These are phyloP conservation scores for Corylus avellana DNA, from an alignment of 306 rosid genomes.

Conservation along the genomic window DNA sequence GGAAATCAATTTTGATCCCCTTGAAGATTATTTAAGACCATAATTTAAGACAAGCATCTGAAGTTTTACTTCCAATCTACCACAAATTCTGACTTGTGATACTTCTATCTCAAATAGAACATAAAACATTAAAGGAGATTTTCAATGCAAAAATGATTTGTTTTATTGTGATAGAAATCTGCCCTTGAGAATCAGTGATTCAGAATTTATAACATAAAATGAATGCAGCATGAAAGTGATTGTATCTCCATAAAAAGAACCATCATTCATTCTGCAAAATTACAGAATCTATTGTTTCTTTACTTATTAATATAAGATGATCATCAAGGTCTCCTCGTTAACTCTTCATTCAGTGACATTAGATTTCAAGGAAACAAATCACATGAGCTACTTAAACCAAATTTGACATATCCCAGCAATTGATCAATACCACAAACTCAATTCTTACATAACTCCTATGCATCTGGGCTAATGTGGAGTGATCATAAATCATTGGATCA, in stretches of 20 bases:
- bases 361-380: no score
- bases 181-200: background rate
- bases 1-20: constrained; percentile 6
- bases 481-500: no score
- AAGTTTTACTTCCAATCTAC: no score
- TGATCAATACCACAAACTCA: no score
- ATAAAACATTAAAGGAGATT: background rate
- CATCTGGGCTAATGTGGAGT: no score
- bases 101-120: background rate
- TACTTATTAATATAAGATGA: no score
- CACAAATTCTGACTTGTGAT: background rate
- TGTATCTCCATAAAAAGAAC: background rate
- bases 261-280: background rate
- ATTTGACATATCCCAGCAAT: no score
- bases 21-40: background rate
- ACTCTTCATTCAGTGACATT: no score
- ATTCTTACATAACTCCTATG: no score
- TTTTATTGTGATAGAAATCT: background rate
- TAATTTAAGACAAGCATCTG: background rate
- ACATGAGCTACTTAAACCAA: no score
- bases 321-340: no score
- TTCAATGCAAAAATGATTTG: background rate
- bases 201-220: background rate
- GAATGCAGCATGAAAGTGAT: background rate
- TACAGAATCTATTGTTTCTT: background rate